These are phyloP conservation scores for Actinomortierella ambigua DNA, from an alignment of 371 early-diverging fungal genomes.

Conservation along the genomic window DNA sequence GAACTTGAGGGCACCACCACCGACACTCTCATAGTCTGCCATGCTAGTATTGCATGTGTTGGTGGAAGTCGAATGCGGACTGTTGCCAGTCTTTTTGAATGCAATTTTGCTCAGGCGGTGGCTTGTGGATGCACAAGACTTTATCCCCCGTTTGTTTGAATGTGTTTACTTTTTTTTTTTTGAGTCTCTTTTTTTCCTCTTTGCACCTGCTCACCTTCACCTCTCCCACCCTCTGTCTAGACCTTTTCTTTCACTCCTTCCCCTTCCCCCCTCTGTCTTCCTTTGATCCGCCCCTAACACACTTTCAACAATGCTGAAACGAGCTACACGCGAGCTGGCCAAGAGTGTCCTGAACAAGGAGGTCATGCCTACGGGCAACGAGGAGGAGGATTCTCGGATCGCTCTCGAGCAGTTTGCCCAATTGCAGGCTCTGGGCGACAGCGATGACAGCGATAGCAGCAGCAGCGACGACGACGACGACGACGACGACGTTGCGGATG, in stretches of 20 bases:
- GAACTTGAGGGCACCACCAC: conserved; percentile 62
- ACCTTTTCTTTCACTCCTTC: not conserved
- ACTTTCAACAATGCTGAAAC: conserved; percentile 28
- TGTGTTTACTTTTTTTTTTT: too few relatives aligned
- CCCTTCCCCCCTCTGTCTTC: not conserved
- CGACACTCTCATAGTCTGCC: conserved; percentile 55
- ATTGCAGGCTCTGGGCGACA: conserved; percentile 2
- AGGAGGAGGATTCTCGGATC: conserved; percentile 27
- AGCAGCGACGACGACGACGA: conserved; percentile 14
- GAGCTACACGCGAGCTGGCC: conserved; percentile 35
- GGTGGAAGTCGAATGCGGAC: too few relatives aligned
- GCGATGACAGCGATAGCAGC: conserved; percentile 1
- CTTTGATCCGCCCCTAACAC: too few relatives aligned
- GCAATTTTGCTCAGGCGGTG: too few relatives aligned
- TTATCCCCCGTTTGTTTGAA: too few relatives aligned
- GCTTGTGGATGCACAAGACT: too few relatives aligned
- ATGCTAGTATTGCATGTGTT: too few relatives aligned
- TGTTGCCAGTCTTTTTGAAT: too few relatives aligned
- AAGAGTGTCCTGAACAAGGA: conserved; percentile 41
- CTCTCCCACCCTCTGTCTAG: not conserved
- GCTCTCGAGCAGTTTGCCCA: conserved; percentile 7
- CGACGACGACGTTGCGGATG: conserved; percentile 39
- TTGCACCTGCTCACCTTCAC: not conserved
- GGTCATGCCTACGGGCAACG: conserved; percentile 39
- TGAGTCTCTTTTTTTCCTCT: conserved; percentile 2